phyloP scores from a whole-genome alignment of 805 yeast genomes.

The Blastobotrys parvus region DNA sequence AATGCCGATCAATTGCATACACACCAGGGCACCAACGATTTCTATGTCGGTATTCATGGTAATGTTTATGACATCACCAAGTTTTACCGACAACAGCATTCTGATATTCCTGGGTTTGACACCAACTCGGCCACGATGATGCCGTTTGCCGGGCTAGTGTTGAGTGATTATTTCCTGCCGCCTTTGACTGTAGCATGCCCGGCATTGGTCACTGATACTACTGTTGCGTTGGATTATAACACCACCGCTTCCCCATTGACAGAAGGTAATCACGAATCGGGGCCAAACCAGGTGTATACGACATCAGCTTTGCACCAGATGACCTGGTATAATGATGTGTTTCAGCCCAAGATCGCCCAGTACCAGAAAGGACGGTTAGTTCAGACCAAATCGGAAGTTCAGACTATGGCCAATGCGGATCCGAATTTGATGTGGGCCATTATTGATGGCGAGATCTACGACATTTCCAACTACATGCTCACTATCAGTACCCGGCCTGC shows the following conservation, averaged over 20 bases:
- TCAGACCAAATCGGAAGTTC: slow-evolving; percentile 19
- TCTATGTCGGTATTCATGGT: slow-evolving; percentile 33
- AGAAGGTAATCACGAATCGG: slow-evolving; percentile 29
- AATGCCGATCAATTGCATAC: slow-evolving; percentile 26
- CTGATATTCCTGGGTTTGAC: no score
- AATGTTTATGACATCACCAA: slow-evolving; percentile 34
- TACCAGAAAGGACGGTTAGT: slow-evolving; percentile 33
- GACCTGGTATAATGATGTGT: slow-evolving; percentile 30
- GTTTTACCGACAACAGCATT: slow-evolving; percentile 33
- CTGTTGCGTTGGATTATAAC: slow-evolving; percentile 25
- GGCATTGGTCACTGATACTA: slow-evolving; percentile 27
- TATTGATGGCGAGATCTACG: slow-evolving; percentile 29
- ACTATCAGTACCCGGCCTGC: slow-evolving; percentile 25
- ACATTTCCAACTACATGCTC: slow-evolving; percentile 30
- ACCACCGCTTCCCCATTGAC: slow-evolving; percentile 22
- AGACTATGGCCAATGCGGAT: not conserved
- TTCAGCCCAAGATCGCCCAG: slow-evolving; percentile 28
- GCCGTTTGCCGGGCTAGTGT: slow-evolving; percentile 32
- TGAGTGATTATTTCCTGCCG: slow-evolving; percentile 34
- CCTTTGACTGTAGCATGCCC: slow-evolving; percentile 35
- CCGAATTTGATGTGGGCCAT: slow-evolving; percentile 25
- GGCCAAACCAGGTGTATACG: slow-evolving; percentile 23
- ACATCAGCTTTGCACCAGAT: slow-evolving; percentile 28
- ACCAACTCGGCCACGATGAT: slow-evolving; percentile 30
- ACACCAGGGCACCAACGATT: slow-evolving; percentile 31